These are phyloP conservation scores for Solanum stenotomum DNA, from an alignment of 257 asterid species.

Conservation along the genomic window DNA sequence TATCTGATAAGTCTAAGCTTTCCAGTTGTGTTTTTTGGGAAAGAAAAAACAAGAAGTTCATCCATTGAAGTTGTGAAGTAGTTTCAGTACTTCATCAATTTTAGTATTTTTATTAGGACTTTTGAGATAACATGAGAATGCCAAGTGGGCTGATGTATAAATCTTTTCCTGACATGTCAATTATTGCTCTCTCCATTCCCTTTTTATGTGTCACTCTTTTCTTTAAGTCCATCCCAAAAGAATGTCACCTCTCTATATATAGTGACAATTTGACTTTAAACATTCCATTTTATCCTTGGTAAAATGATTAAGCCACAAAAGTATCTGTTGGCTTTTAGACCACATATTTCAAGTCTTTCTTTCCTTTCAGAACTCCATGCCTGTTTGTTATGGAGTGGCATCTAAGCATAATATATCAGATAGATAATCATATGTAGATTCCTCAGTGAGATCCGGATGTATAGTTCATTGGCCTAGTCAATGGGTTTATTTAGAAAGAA, in stretches of 20 bases:
- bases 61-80: background rate
- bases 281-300: background rate
- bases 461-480: background rate
- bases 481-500: background rate
- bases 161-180: background rate
- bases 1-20: background rate
- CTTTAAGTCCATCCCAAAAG: background rate
- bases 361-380: background rate
- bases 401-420: background rate
- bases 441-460: background rate
- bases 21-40: background rate
- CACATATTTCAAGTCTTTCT: background rate
- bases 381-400: background rate
- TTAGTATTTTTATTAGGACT: background rate
- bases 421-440: background rate
- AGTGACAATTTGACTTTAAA: background rate
- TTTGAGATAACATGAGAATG: background rate
- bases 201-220: background rate
- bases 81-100: background rate
- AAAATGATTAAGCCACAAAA: background rate
- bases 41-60: background rate
- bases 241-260: background rate
- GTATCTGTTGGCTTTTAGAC: background rate
- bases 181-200: background rate
- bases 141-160: background rate